These are phyloP conservation scores for Aphanomyces invadans DNA, from an alignment of 352 stramenopile species.

Conservation along the genomic window DNA sequence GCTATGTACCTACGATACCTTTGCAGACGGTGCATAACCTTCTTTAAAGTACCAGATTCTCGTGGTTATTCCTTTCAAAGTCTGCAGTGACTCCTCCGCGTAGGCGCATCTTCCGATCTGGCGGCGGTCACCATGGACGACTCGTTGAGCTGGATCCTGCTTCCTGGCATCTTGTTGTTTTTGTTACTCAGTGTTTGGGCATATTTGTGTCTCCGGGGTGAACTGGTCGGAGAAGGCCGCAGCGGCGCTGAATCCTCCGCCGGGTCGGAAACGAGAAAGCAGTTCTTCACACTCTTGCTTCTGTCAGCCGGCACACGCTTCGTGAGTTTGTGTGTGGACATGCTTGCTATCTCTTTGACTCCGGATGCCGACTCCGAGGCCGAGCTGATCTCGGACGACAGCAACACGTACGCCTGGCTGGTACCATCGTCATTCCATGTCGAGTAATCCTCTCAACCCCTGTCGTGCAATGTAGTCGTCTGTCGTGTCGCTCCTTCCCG, in stretches of 20 bases:
- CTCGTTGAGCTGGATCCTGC: constrained; percentile 12
- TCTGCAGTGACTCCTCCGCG: background rate
- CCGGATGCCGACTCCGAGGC: constrained; percentile 38
- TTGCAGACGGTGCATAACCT: background rate
- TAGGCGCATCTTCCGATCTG: background rate
- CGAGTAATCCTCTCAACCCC: constrained; percentile 30
- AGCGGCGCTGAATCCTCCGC: constrained; percentile 39
- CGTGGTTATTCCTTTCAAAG: background rate
- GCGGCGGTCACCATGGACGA: constrained; percentile 12
- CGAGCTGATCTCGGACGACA: constrained; percentile 34
- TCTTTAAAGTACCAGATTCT: background rate
- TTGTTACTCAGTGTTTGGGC: constrained; percentile 17
- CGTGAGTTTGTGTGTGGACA: constrained; percentile 15
- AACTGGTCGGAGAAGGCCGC: constrained; percentile 33
- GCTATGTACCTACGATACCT: no score
- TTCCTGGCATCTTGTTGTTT: constrained; percentile 22
- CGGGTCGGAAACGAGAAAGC: constrained; percentile 62
- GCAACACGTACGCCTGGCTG: constrained; percentile 29
- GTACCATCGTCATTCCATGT: constrained; percentile 39
- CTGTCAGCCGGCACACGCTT: constrained; percentile 54
- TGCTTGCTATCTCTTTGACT: constrained; percentile 18
- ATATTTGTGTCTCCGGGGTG: constrained; percentile 6
- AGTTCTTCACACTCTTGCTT: constrained; percentile 71
- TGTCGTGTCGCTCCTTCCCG: constrained; percentile 66
- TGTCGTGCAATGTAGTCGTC: constrained; percentile 19